These are phyloP conservation scores for Xylogone sp. DNA, from an alignment of 2,329 filamentous ascomycete genomes.

Conservation along the genomic window DNA sequence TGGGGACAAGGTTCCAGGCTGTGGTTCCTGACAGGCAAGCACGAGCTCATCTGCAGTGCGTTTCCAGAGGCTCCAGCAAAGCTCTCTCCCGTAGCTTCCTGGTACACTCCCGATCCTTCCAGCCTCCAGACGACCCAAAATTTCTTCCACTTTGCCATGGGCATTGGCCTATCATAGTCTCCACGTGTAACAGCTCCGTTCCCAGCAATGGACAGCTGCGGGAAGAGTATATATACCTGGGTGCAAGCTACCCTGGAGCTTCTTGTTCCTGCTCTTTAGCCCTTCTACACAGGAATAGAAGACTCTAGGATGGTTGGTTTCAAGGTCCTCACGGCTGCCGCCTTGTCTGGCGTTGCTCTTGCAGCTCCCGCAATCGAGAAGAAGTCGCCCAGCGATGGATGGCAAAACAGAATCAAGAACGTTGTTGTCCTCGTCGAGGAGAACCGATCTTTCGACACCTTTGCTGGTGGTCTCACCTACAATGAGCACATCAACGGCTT, in stretches of 20 bases:
- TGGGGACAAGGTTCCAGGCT: too few species aligned
- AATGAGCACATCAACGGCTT: constrained; percentile 32
- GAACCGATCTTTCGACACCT: constrained; percentile 35
- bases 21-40: too few species aligned
- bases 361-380: constrained; percentile 11
- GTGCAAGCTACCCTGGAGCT: neutral
- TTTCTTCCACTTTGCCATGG: too few species aligned
- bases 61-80: too few species aligned
- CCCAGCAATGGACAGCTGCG: neutral
- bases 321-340: constrained; percentile 6
- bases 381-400: constrained; percentile 11
- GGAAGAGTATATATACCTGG: neutral
- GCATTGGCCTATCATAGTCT: neutral
- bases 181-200: neutral
- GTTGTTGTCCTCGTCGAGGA: constrained; percentile 43
- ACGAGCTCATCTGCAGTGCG: too few species aligned
- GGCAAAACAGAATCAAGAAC: constrained; percentile 40
- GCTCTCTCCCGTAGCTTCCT: too few species aligned
- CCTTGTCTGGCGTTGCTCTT: constrained; percentile 15
- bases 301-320: constrained; percentile 10
- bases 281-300: neutral
- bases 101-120: too few species aligned
- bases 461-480: constrained; percentile 36
- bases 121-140: too few species aligned
- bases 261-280: neutral